Percentiles rank a stretch among this genome's conserved stretches.
These are phyloP conservation scores for Fraxinus sp. DNA, from an alignment of 305 asterid species.

Conservation along the genomic window DNA sequence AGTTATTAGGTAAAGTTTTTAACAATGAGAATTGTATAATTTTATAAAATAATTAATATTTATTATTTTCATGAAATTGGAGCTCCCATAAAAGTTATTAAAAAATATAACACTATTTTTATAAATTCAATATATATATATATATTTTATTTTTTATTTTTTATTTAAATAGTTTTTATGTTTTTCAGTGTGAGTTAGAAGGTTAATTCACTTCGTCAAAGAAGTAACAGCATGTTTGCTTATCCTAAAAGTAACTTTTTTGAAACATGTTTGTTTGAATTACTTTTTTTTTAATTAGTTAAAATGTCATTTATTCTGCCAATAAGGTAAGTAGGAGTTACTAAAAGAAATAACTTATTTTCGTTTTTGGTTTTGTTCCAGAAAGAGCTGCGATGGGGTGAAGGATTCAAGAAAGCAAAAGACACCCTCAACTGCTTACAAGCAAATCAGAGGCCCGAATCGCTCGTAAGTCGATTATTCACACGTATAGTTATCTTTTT, in stretches of 20 bases:
- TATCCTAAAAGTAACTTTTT: neutral
- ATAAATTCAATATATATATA: neutral
- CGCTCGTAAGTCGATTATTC: constrained; percentile 40
- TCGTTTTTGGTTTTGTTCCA: constrained; percentile 11
- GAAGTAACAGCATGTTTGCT: neutral
- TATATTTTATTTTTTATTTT: no score
- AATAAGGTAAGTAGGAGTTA: neutral
- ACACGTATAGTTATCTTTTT: neutral
- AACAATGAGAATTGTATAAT: neutral
- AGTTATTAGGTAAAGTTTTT: no score
- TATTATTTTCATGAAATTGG: neutral
- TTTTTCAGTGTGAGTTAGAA: neutral
- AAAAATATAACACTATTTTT: no score
- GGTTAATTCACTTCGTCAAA: neutral
- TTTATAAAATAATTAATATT: no score
- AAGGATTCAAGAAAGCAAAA: constrained; percentile 41
- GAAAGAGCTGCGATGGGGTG: constrained; percentile 71
- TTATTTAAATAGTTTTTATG: neutral
- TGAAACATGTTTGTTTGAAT: no score
- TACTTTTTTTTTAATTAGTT: neutral
- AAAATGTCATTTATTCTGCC: neutral
- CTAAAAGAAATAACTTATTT: neutral
- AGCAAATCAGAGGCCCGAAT: constrained; percentile 41
- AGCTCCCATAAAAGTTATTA: neutral
- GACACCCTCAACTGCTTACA: constrained; percentile 32